Percentiles rank a stretch among this genome's conserved stretches.
These are phyloP conservation scores for Domatiomyces globalis DNA, from an alignment of 2,329 filamentous ascomycete species.

Conservation along the genomic window DNA sequence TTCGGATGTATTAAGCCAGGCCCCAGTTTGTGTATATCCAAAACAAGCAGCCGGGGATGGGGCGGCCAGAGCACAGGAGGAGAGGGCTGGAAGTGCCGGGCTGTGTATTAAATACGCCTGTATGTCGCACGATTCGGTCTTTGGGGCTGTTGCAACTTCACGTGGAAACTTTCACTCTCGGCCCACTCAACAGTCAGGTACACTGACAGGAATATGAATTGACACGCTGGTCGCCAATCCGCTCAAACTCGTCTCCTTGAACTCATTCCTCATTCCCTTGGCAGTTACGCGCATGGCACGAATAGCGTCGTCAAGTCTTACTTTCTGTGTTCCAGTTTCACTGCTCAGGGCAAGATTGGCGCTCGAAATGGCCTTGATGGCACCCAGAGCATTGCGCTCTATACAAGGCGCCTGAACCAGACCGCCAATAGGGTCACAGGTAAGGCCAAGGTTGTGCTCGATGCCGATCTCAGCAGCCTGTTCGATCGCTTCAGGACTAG, in stretches of 20 bases:
- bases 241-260: slow-evolving; percentile 16
- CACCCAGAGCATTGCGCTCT: slow-evolving; percentile 13
- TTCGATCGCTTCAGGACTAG: slow-evolving; percentile 12
- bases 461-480: slow-evolving; percentile 15
- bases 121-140: too few relatives aligned
- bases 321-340: slow-evolving; percentile 12
- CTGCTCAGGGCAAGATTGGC: slow-evolving; percentile 13
- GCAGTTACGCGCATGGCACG: slow-evolving; percentile 15
- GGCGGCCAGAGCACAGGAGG: too few relatives aligned
- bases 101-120: too few relatives aligned
- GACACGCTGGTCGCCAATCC: slow-evolving; percentile 13
- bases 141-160: too few relatives aligned
- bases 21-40: too few relatives aligned
- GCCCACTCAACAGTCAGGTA: slow-evolving; percentile 10
- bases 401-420: slow-evolving; percentile 15
- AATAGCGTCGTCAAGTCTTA: slow-evolving; percentile 13
- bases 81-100: too few relatives aligned
- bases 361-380: slow-evolving; percentile 14
- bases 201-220: slow-evolving; percentile 14
- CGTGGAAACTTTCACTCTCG: not conserved
- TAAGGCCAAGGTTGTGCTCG: slow-evolving; percentile 15
- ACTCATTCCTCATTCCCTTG: slow-evolving; percentile 13
- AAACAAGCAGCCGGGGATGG: too few relatives aligned
- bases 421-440: slow-evolving; percentile 13
- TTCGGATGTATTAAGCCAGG: too few relatives aligned